Base-by-base conservation (phyloP, 371 early-diverging fungal genomes). In the Mucor irregularis region DNA sequence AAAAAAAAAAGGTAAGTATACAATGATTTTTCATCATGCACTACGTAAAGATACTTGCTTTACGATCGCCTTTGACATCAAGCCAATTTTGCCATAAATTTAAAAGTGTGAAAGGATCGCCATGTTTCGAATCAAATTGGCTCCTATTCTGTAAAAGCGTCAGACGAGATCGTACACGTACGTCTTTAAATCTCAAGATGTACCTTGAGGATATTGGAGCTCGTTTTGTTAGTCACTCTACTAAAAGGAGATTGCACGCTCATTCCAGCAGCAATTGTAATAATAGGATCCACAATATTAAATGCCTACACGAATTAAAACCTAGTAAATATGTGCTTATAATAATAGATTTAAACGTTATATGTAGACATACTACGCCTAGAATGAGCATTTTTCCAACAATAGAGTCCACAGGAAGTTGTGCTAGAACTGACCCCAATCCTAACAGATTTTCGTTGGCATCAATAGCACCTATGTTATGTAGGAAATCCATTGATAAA, bases 371-470 rank as follows among this genome's bases (percentile, higher is more conserved):
- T 66, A 73, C 82, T 28, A 80, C 73, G 2, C 80, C 85, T 61
- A 89, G 61, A 17, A 97, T 70, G 10, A 97, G 70, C 71, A 96
- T 83, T 66, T 95, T 97, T 52, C 93, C 96, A 26, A 95, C 80
- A 35, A 85, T 77, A 0, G 94, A 81, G 68, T 95, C 93, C 3
- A 96, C 86, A 3, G 97, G 96, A 47, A 96, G 69, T 21, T 86
- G 76, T 4, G 91, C 87, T 51, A 98, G 72, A 29, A 90, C 90
- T 17, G 74, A 78, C 3, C 98, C 98, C 7, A 97, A 76, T 0
- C 92, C 84, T 6, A 95, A 94, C 51, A 96, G 66, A 13, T 77
- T 69, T 26, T 81, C 89, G 0, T 57, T 55, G 0, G 47, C 39
- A 56, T 81, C 79, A 28, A 88, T 39, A 1, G 90, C 90, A 17